phyloP scores from a whole-genome alignment of 495 filamentous ascomycete species.

The Annulohypoxylon nitens region DNA sequence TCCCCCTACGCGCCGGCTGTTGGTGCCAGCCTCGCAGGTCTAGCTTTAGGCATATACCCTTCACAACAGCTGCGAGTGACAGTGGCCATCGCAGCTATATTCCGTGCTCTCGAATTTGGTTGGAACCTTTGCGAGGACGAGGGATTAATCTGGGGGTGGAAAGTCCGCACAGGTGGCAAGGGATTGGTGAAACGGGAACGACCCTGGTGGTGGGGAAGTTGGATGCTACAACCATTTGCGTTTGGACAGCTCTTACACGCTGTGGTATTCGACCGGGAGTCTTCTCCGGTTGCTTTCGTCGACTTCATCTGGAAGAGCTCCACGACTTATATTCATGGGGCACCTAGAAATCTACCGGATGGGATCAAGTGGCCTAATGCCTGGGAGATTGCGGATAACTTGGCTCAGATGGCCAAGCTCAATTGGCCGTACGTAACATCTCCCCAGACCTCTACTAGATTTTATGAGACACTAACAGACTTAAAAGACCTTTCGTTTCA shows the following conservation, averaged over 20 bases:
- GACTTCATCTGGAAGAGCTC: slow-evolving; percentile 80
- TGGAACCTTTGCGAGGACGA: slow-evolving; percentile 87
- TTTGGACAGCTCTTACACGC: slow-evolving; percentile 92
- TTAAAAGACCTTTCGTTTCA: slow-evolving; percentile 76
- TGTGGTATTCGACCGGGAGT: slow-evolving; percentile 92
- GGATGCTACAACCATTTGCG: slow-evolving; percentile 93
- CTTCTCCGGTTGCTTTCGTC: slow-evolving; percentile 79
- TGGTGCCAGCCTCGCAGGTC: slow-evolving; percentile 86
- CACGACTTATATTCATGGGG: slow-evolving; percentile 79
- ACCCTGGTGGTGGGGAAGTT: slow-evolving; percentile 95
- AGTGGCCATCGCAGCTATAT: slow-evolving; percentile 81
- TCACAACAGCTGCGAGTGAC: slow-evolving; percentile 81
- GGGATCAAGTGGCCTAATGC: slow-evolving; percentile 79
- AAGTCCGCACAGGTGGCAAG: slow-evolving; percentile 54
- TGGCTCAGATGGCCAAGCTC: slow-evolving; percentile 82
- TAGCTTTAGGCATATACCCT: slow-evolving; percentile 84
- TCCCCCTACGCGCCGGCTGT: slow-evolving; percentile 87
- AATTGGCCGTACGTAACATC: slow-evolving; percentile 80
- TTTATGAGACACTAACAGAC: slow-evolving; percentile 31
- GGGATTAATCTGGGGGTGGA: slow-evolving; percentile 78
- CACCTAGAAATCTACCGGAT: slow-evolving; percentile 76
- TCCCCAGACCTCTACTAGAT: not conserved
- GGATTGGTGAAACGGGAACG: slow-evolving; percentile 57
- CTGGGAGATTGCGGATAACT: slow-evolving; percentile 81
- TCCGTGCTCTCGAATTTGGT: slow-evolving; percentile 84